A percentile compares a stretch with the other conserved stretches of the same genome.
phyloP scores from a whole-genome alignment of 1,284 basidiomycete species.

The Pisolithus thermaeus region DNA sequence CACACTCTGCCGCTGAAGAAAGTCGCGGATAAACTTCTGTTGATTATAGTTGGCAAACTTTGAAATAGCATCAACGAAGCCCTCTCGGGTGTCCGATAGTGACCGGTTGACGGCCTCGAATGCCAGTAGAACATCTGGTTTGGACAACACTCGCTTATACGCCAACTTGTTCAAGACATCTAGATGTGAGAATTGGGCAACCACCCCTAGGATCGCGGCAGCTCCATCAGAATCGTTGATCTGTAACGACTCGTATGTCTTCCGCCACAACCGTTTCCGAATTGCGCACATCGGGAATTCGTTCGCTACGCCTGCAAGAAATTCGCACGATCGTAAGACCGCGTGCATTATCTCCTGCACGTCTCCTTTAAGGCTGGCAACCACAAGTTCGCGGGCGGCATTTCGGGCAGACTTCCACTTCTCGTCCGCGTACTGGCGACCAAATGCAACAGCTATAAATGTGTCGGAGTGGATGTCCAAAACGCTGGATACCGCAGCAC shows the following conservation, averaged over 20 bases:
- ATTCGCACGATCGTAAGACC: constrained; percentile 36
- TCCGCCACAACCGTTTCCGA: constrained; percentile 63
- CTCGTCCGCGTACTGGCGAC: constrained; percentile 35
- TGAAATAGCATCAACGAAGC: constrained; percentile 59
- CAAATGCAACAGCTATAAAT: constrained; percentile 60
- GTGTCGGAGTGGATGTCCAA: constrained; percentile 54
- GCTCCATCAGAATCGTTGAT: constrained; percentile 55
- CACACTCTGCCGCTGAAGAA: constrained; percentile 48
- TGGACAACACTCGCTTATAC: constrained; percentile 38
- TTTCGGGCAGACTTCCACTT: constrained; percentile 47
- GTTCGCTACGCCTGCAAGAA: constrained; percentile 28
- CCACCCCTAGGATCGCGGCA: constrained; percentile 48
- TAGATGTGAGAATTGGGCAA: constrained; percentile 60
- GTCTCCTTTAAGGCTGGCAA: constrained; percentile 39
- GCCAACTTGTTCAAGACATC: constrained; percentile 53
- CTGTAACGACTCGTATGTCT: constrained; percentile 54
- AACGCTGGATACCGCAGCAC: constrained; percentile 32
- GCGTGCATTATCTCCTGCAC: constrained; percentile 34
- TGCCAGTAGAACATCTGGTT: constrained; percentile 26
- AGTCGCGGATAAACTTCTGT: constrained; percentile 41
- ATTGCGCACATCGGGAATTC: constrained; percentile 32
- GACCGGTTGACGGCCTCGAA: constrained; percentile 54
- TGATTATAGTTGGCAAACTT: constrained; percentile 56
- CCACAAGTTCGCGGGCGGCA: constrained; percentile 44
- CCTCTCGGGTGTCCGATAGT: constrained; percentile 49